Conservation (phyloP, 2,329 filamentous ascomycete species). For the Falciphora oryzae region DNA sequence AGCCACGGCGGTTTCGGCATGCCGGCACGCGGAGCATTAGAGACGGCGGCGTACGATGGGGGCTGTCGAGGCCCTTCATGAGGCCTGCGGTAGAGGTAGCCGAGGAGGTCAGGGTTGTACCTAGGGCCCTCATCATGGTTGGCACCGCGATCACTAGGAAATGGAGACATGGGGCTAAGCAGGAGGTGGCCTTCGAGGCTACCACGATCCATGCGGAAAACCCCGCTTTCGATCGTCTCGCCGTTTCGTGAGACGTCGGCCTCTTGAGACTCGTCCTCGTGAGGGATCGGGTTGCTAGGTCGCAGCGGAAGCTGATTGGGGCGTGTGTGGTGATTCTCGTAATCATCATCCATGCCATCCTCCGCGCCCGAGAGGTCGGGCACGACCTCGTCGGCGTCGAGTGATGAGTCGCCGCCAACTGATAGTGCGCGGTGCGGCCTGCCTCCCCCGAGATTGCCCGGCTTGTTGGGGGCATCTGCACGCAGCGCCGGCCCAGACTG, state of each 20-base stretch:
- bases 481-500: background rate
- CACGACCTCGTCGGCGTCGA: constrained; percentile 9
- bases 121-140: background rate
- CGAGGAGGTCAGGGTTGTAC: background rate
- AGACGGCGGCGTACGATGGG: background rate
- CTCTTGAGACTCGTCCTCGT: constrained; percentile 4
- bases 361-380: background rate
- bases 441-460: background rate
- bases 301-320: background rate
- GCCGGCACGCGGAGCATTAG: background rate
- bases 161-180: background rate
- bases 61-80: no score
- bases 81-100: background rate
- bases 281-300: background rate
- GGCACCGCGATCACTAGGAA: background rate
- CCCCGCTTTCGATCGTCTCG: background rate
- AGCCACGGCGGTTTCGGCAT: background rate
- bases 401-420: constrained; percentile 5
- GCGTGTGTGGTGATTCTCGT: background rate
- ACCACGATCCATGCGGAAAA: background rate
- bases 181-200: background rate
- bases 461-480: background rate
- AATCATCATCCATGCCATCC: constrained; percentile 3
- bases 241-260: constrained; percentile 9
- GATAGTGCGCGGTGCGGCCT: background rate